These are phyloP conservation scores for Dentipellis sp. DNA, from an alignment of 768 basidiomycete genomes.

Conservation along the genomic window DNA sequence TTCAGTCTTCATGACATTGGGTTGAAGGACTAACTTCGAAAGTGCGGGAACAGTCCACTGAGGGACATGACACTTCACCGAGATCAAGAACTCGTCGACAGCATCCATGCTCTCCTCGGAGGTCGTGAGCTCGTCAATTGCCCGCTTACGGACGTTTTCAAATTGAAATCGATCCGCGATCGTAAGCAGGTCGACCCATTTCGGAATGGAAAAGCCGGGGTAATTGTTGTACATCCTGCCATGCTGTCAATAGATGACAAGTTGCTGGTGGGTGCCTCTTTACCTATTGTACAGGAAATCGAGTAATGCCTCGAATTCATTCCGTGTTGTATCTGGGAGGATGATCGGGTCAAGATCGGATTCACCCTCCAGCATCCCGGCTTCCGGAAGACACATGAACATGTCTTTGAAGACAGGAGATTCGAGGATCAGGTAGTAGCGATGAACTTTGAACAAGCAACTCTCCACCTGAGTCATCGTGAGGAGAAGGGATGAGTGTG, in stretches of 20 bases:
- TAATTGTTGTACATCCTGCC: conserved; percentile 10
- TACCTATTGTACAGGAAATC: conserved; percentile 15
- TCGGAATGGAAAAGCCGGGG: not conserved
- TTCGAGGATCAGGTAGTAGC: conserved; percentile 10
- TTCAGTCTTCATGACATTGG: not conserved
- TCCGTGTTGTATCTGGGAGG: conserved; percentile 6
- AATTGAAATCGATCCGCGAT: conserved; percentile 11
- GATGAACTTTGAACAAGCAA: conserved; percentile 15
- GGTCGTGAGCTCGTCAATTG: conserved; percentile 10
- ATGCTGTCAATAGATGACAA: not conserved
- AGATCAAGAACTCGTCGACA: conserved; percentile 11
- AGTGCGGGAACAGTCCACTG: conserved; percentile 16
- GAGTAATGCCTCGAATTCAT: conserved; percentile 13
- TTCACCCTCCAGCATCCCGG: conserved; percentile 8
- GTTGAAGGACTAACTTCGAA: conserved; percentile 8
- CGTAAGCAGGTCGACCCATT: conserved; percentile 14
- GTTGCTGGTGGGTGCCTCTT: not conserved
- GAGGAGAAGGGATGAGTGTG: not conserved
- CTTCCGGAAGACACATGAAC: conserved; percentile 3
- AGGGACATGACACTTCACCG: conserved; percentile 11
- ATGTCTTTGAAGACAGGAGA: conserved; percentile 16
- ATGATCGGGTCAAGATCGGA: conserved; percentile 13
- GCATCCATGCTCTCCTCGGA: conserved; percentile 5
- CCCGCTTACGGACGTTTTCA: conserved; percentile 7
- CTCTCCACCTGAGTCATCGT: conserved; percentile 9